phyloP scores from a whole-genome alignment of 768 basidiomycete genomes.

The Gautieria morchelliformis region DNA sequence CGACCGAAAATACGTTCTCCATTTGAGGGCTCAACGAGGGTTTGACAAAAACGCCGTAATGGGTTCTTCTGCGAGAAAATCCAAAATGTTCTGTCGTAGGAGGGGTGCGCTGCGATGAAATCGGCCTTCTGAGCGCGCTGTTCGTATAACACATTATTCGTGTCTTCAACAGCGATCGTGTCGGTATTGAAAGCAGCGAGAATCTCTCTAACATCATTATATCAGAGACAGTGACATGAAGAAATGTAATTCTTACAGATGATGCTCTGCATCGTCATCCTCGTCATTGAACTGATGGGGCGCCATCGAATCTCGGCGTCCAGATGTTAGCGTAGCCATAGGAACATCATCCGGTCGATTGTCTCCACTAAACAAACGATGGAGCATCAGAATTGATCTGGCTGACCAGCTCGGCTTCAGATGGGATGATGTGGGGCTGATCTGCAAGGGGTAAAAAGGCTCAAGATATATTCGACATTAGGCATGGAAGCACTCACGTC shows the following conservation, averaged over 20 bases:
- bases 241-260: slow-evolving; percentile 43
- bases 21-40: slow-evolving; percentile 68
- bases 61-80: slow-evolving; percentile 72
- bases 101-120: slow-evolving; percentile 81
- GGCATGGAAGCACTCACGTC: background rate
- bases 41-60: slow-evolving; percentile 70
- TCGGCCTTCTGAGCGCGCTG: slow-evolving; percentile 69
- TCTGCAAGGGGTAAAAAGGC: slow-evolving; percentile 5
- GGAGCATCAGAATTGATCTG: slow-evolving; percentile 51
- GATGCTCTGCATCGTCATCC: slow-evolving; percentile 49
- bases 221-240: background rate
- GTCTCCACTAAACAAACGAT: slow-evolving; percentile 55
- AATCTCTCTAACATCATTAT: slow-evolving; percentile 41
- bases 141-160: slow-evolving; percentile 57
- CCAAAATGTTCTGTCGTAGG: slow-evolving; percentile 88
- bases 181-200: slow-evolving; percentile 57
- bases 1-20: slow-evolving; percentile 86
- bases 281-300: slow-evolving; percentile 32
- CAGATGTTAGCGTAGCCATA: slow-evolving; percentile 39
- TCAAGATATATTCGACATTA: background rate
- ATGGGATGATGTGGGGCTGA: slow-evolving; percentile 17
- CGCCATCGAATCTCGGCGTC: slow-evolving; percentile 22
- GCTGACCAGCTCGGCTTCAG: slow-evolving; percentile 41
- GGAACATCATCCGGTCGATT: slow-evolving; percentile 45
- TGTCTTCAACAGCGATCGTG: slow-evolving; percentile 35